These are phyloP conservation scores for Sclerotinia nivalis DNA, from an alignment of 2,329 filamentous ascomycete genomes.

Conservation along the genomic window DNA sequence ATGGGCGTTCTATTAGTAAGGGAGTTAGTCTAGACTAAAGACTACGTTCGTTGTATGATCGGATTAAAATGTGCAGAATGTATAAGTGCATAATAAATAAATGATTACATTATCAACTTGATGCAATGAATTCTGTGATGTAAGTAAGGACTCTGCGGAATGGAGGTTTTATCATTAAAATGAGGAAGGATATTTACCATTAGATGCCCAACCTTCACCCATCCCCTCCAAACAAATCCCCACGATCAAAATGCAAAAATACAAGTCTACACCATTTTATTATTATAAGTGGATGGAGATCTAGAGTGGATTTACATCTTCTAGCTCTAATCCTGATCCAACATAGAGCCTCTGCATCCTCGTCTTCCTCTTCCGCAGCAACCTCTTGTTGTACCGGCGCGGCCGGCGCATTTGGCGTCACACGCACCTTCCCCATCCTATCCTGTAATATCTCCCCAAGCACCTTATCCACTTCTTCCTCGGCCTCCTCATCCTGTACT, in stretches of 20 bases:
- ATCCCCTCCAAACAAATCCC: too few relatives aligned
- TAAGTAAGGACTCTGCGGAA: neutral
- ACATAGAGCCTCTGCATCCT: conserved; percentile 85
- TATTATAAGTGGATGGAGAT: too few relatives aligned
- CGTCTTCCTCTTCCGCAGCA: conserved; percentile 70
- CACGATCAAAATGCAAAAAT: too few relatives aligned
- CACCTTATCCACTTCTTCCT: conserved; percentile 89
- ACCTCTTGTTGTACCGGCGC: conserved; percentile 53
- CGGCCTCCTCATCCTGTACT: conserved; percentile 74
- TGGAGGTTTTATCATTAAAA: neutral
- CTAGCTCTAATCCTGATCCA: too few relatives aligned
- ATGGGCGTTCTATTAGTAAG: neutral
- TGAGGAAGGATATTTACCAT: too few relatives aligned
- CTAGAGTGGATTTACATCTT: too few relatives aligned
- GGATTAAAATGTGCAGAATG: conserved; percentile 1
- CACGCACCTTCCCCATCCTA: conserved; percentile 66
- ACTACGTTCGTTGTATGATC: conserved; percentile 10
- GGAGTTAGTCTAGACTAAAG: neutral
- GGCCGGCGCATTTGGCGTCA: conserved; percentile 55
- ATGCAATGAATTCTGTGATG: neutral
- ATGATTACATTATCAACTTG: neutral
- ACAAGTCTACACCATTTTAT: too few relatives aligned
- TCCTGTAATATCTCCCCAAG: conserved; percentile 88
- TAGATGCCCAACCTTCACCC: too few relatives aligned
- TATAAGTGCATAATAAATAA: neutral